Evolutionary conservation across 257 asterid genomes (phyloP), one percentile per base, ranked within the genome.

Genomic region (Nicotiana otophora): DNA sequence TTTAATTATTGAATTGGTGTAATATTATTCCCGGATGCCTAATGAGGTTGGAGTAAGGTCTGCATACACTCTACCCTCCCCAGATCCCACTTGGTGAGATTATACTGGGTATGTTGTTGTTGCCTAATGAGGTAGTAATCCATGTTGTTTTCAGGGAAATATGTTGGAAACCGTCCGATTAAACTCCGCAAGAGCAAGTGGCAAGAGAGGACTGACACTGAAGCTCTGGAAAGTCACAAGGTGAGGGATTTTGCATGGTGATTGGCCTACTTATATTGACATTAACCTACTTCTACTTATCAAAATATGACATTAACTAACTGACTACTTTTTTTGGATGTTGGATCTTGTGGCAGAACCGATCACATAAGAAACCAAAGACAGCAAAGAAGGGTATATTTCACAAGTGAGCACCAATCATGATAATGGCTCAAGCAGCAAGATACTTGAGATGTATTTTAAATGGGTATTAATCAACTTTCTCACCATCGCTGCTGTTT

Each of bases 121-220:
- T 51, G 55, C 55, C 15, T 51, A 9, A 51, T 9, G 10, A 39
- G 57, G 57, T 69, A 16, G 55, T 69, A n/a, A 19, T 39, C 20
- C 46, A 15, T 79, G 64, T 34, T 85, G 57, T 84, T 20, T 84
- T 62, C 88, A 95, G 97, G 98, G 84, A 95, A 94, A 85, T 95
- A 95, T 61, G 98, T 95, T 28, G 98, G 98, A 33, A 94, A 95
- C 81, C 93, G 99, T 39, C 99, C 98, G 1, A 92, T 95, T 80
- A 95, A 95, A 89, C 98, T 95, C 65, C 90, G 94, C 51, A 95
- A 95, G 92, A 92, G 99, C 90, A 92, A 92, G 65, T 95, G 99
- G 99, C 90, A 86, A 31, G 97, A 94, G 78, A 92, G 98, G 88
- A 94, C 93, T 53, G 96, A 95, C 83, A 11, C 11, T 26, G 93